Evolutionary conservation across 139 green algal genomes (phyloP), one percentile per base, ranked within the genome.

Genomic region (Coccomyxa sp.): DNA sequence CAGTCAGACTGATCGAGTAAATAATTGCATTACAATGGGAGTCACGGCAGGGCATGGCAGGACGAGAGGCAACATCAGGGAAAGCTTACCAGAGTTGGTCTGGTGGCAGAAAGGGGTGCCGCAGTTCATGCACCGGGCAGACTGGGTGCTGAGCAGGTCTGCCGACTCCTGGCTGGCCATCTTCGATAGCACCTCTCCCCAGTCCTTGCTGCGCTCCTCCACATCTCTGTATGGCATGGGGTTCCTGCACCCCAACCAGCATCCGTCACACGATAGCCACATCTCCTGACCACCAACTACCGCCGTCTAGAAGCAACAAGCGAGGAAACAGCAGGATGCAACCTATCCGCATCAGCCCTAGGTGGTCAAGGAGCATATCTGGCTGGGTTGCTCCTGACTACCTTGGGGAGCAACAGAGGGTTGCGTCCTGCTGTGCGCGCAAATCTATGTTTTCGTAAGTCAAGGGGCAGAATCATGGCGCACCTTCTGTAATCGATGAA

Each of bases 91-190:
- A 70, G 70, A 54, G 78, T 37, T 35, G 35, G 80, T 77, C 74
- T 93, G 89, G 84, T 98, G 94, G 89, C 95, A 99, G 91, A 97
- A 99, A 73, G 95, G 95, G 7, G 95, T 98, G 73, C 95, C 95
- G 83, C 95, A 99, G 87, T 96, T 88, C 95, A 99, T 99, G 88
- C 95, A 99, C 16, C 95, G 91, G 18, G 95, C 93, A 1, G 88
- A 73, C 87, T 99, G 95, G 22, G 93, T 98, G 79, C 94, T 88
- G 76, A 98, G 90, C 82, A 96, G 87, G 39, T 93, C 90, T 0
- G 78, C 77, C 22, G 84, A 81, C 39, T 84, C 83, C 16, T 82
- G 78, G 1, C 73, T 78, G 16, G 81, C 55, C 29, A 84, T 38
- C 54, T 84, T 74, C 9, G 84, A 88, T 14, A 86, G 58, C 55